Conservation (phyloP, 2,329 filamentous ascomycete genomes). For the Colletotrichum orchidophilum region DNA sequence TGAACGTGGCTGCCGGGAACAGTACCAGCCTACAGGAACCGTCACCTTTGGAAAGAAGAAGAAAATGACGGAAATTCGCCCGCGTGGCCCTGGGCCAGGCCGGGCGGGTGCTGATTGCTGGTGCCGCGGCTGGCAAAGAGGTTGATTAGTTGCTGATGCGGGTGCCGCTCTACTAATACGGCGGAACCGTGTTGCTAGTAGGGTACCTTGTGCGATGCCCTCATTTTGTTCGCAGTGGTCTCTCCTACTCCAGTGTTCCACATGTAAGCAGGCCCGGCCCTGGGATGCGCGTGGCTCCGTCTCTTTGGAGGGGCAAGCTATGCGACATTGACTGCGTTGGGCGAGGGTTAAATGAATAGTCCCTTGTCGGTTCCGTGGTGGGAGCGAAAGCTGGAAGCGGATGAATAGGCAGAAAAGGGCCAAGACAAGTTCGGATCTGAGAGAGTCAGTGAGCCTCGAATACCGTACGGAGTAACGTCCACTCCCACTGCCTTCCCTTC, state of each 20-base stretch:
- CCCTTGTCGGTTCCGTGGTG: not conserved
- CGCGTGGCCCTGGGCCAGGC: not conserved
- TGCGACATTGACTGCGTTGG: not conserved
- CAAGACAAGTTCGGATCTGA: not conserved
- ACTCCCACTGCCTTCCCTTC: not conserved
- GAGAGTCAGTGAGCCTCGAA: constrained; percentile 1
- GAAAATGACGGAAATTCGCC: not conserved
- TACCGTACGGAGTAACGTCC: not conserved
- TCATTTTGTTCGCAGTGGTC: not conserved
- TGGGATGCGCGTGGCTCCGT: constrained; percentile 11
- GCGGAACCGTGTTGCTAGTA: not conserved
- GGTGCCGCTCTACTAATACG: constrained; percentile 1
- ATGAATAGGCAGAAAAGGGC: not conserved
- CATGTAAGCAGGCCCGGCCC: constrained; percentile 18
- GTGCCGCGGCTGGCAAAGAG: not conserved
- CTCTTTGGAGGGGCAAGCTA: constrained; percentile 14
- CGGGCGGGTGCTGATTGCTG: not conserved
- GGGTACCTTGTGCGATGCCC: not conserved
- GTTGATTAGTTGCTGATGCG: not conserved
- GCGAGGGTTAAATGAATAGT: not conserved
- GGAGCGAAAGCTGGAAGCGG: constrained; percentile 15
- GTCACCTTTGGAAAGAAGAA: not conserved
- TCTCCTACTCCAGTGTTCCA: constrained; percentile 15
- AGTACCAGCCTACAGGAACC: not conserved
- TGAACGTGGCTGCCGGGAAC: not conserved